Base-by-base conservation (phyloP, 192 early-diverging fungal species). In the Funneliformis mosseae region DNA sequence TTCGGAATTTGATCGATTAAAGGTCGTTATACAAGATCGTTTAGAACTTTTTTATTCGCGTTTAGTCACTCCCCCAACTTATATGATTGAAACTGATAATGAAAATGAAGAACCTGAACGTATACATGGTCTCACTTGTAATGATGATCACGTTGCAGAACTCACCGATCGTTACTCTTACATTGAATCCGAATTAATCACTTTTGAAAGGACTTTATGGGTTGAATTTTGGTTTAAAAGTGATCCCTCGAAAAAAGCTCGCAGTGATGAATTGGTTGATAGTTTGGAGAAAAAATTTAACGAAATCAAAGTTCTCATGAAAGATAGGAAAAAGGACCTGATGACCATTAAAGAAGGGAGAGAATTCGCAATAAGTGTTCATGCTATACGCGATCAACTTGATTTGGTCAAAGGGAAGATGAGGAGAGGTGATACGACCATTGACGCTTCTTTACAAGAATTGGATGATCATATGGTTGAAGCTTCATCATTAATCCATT, bases 141-240 rank as follows among this genome's bases (percentile, higher is more conserved):
- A 46, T 48, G 77, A 79, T 69, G 77, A 79, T 79, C 77, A 79
- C 21, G 66, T 79, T 11, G 77, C 10, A 42, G 77, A 79, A 46
- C n/a, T 69, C 28, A 79, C 25, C 14, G 77, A 79, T 69, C 59
- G 64, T 50, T 79, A 79, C 50, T 11, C 25, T 23, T 27, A 27
- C 18, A 79, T 79, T 45, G 77, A 79, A 55, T 79, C 66, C 1
- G 77, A 79, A 43, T 67, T 79, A 43, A 41, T 18, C 33, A 69
- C 77, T 33, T 79, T 79, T 43, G 77, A 68, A 39, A 61, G 66
- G 69, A 69, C 64, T n/a, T 21, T 50, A 25, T 79, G 77, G 77
- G 77, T 79, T 21, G 77, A 79, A 68, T 79, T 79, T 46, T 79
- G 77, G 77, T 33, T 79, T 5, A 79, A 61, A 38, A 69, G 77